A percentile compares a stretch with the other conserved stretches of the same genome.
These are phyloP conservation scores for Triglochin maritima DNA, from an alignment of 106 monocot species.

Conservation along the genomic window DNA sequence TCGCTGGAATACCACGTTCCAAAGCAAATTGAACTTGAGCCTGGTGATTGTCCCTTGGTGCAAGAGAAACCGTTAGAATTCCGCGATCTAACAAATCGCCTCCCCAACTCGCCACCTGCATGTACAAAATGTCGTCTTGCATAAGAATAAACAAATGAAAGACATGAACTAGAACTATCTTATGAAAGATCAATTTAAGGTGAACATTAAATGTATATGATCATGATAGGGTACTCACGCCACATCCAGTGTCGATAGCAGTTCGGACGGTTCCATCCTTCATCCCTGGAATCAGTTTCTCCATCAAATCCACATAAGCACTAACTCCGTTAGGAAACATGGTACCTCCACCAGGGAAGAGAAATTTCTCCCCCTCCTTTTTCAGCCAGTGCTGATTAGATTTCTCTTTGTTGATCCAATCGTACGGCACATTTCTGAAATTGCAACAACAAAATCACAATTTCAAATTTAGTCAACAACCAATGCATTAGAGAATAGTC, in stretches of 20 bases:
- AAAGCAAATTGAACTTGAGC: constrained; percentile 33
- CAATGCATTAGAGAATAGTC: background rate
- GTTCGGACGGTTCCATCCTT: constrained; percentile 27
- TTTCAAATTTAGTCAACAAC: background rate
- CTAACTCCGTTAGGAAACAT: constrained; percentile 30
- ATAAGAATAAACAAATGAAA: background rate
- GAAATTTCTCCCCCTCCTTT: constrained; percentile 26
- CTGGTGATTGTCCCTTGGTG: constrained; percentile 29
- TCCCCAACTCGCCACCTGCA: constrained; percentile 33
- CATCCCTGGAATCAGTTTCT: constrained; percentile 26
- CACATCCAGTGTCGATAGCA: constrained; percentile 32
- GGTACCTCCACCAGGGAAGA: constrained; percentile 32
- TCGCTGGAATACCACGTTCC: constrained; percentile 31
- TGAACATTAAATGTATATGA: background rate
- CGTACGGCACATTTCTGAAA: constrained; percentile 27
- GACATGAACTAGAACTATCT: background rate
- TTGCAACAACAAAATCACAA: too few species aligned
- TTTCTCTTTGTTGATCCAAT: constrained; percentile 32
- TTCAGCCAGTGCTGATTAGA: constrained; percentile 32
- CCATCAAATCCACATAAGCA: constrained; percentile 27
- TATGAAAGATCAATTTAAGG: background rate
- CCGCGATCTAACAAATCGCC: constrained; percentile 29
- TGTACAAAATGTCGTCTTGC: background rate
- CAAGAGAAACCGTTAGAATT: constrained; percentile 24
- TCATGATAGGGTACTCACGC: constrained; percentile 7